A percentile compares a stretch with the other conserved stretches of the same genome.
Evolutionary conservation across 2,329 filamentous ascomycete genomes (phyloP).

Genomic region (Chaetomium sp.): DNA sequence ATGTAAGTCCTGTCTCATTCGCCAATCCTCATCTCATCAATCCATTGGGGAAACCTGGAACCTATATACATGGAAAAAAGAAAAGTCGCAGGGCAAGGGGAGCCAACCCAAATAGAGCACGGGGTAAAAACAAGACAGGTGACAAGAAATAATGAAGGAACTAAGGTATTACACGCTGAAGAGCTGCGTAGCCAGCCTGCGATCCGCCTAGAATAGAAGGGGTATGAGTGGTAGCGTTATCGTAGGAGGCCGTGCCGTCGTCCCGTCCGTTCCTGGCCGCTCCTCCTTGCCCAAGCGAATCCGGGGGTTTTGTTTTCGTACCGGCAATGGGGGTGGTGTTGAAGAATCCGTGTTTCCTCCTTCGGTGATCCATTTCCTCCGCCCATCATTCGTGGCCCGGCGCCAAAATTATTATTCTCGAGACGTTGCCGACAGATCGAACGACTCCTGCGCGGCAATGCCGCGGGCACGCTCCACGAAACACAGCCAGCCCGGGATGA

Average conservation of each 20-base stretch:
- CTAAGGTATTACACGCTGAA: conserved; percentile 41
- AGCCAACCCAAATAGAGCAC: conserved; percentile 24
- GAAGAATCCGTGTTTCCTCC: conserved; percentile 10
- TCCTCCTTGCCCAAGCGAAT: conserved; percentile 22
- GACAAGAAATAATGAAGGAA: conserved; percentile 33
- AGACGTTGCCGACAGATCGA: neutral
- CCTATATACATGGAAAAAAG: conserved; percentile 32
- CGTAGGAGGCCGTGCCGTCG: conserved; percentile 34
- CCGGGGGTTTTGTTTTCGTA: conserved; percentile 15
- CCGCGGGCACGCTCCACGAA: conserved; percentile 1
- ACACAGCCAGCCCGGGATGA: neutral
- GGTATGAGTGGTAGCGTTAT: conserved; percentile 37
- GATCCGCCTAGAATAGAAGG: conserved; percentile 31
- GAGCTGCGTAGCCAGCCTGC: conserved; percentile 36
- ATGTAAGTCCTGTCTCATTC: conserved; percentile 32
- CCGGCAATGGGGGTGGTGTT: conserved; percentile 7
- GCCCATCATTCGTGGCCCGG: conserved; percentile 15
- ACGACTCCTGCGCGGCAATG: neutral
- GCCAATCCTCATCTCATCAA: conserved; percentile 35
- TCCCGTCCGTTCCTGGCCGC: conserved; percentile 31
- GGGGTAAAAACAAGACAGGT: conserved; percentile 30
- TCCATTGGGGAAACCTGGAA: conserved; percentile 27
- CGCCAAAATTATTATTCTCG: conserved; percentile 9
- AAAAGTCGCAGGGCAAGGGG: conserved; percentile 22
- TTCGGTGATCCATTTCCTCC: conserved; percentile 6